A percentile compares a stretch with the other conserved stretches of the same genome.
phyloP scores from a whole-genome alignment of 1,284 basidiomycete species.

The Trichosporon sp. region DNA sequence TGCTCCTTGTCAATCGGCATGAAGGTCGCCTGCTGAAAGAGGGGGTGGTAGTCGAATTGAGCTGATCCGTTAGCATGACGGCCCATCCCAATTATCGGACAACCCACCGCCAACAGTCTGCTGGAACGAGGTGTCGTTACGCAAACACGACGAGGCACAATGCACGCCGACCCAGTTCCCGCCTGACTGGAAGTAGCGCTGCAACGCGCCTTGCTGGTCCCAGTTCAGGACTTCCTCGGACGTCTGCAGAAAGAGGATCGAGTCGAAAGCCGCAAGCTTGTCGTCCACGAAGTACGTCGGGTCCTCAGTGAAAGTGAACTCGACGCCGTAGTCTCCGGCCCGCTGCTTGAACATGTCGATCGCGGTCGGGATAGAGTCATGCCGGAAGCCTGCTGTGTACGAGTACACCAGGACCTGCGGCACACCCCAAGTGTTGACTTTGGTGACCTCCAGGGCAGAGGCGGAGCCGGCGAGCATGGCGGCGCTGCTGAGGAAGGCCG shows the following conservation, averaged over 20 bases:
- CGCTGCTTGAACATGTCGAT: conserved; percentile 53
- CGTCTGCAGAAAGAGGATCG: conserved; percentile 66
- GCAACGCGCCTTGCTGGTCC: conserved; percentile 58
- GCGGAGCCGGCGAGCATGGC: neutral
- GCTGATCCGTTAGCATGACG: conserved; percentile 48
- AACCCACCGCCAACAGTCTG: conserved; percentile 50
- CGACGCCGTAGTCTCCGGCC: conserved; percentile 48
- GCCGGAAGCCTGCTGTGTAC: conserved; percentile 51
- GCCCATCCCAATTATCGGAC: no score
- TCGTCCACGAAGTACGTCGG: conserved; percentile 56
- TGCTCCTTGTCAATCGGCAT: conserved; percentile 59
- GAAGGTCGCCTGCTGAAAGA: conserved; percentile 58
- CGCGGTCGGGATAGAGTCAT: conserved; percentile 71
- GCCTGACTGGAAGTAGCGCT: conserved; percentile 58
- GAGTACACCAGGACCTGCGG: conserved; percentile 40
- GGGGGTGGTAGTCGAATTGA: conserved; percentile 69
- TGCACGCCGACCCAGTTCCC: conserved; percentile 45
- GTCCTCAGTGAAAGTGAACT: conserved; percentile 65
- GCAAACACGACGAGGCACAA: conserved; percentile 63
- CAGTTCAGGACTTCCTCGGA: conserved; percentile 55
- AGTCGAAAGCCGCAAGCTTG: conserved; percentile 58
- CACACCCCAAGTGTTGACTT: neutral
- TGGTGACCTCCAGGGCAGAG: neutral
- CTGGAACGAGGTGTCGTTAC: conserved; percentile 61
- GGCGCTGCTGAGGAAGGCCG: neutral